A percentile compares a stretch with the other conserved stretches of the same genome.
Conservation (phyloP, 495 filamentous ascomycete genomes). For the Aspergillus indologenus region DNA sequence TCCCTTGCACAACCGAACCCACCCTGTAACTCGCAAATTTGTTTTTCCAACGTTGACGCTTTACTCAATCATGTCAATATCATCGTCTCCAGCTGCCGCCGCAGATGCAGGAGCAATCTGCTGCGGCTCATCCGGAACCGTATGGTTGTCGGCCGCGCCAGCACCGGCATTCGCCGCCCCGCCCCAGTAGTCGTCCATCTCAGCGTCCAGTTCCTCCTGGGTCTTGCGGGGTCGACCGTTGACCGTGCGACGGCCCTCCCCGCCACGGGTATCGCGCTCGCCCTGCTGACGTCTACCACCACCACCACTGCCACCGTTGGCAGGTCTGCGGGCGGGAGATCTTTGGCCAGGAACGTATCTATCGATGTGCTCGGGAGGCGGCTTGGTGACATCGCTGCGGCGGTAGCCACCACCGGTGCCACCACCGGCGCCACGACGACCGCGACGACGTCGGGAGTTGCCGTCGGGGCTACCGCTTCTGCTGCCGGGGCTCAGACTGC, state of each 20-base stretch:
- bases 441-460: constrained; percentile 35
- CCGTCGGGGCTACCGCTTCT: constrained; percentile 28
- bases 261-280: constrained; percentile 30
- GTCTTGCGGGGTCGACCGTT: constrained; percentile 78
- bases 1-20: too few species aligned
- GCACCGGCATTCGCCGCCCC: constrained; percentile 40
- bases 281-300: constrained; percentile 48
- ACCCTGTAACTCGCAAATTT: too few species aligned
- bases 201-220: constrained; percentile 85
- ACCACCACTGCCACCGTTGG: constrained; percentile 22
- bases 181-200: constrained; percentile 94
- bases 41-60: neutral
- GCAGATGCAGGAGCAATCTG: constrained; percentile 25
- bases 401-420: constrained; percentile 33
- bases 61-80: constrained; percentile 55
- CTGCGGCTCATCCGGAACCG: constrained; percentile 18
- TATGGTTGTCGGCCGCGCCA: constrained; percentile 26
- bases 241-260: constrained; percentile 35
- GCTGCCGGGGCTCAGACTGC: constrained; percentile 41
- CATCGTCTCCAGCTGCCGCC: constrained; percentile 50
- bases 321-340: constrained; percentile 33
- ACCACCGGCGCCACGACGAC: constrained; percentile 41
- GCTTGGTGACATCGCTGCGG: constrained; percentile 65
- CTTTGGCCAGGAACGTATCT: constrained; percentile 72
- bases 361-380: constrained; percentile 71